These are phyloP conservation scores for Xylariaceae sp. DNA, from an alignment of 2,329 filamentous ascomycete genomes.

Conservation along the genomic window DNA sequence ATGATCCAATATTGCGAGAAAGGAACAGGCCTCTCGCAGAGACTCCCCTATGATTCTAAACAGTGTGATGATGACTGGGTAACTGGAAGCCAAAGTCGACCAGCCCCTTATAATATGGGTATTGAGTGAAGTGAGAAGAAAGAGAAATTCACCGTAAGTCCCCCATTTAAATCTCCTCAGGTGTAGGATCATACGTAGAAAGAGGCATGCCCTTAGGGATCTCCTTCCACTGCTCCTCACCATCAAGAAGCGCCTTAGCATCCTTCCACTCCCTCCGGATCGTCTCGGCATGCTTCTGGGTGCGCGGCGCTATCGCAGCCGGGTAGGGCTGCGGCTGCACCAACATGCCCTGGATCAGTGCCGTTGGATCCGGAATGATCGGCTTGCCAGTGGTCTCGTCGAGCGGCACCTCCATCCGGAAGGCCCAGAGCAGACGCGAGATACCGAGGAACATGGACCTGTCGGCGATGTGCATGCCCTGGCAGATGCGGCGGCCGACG, in stretches of 20 bases:
- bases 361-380: constrained; percentile 5
- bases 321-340: constrained; percentile 20
- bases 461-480: constrained; percentile 36
- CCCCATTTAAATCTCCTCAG: too few species aligned
- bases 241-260: constrained; percentile 14
- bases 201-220: constrained; percentile 20
- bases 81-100: too few species aligned
- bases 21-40: too few species aligned
- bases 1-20: too few species aligned
- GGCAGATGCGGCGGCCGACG: constrained; percentile 44
- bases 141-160: too few species aligned
- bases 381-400: constrained; percentile 10
- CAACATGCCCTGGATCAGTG: constrained; percentile 20
- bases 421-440: constrained; percentile 46
- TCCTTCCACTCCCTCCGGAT: constrained; percentile 18
- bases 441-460: constrained; percentile 34
- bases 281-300: constrained; percentile 12
- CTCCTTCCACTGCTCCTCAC: constrained; percentile 18
- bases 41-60: too few species aligned
- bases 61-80: too few species aligned
- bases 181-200: constrained; percentile 18
- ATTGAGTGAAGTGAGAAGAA: too few species aligned
- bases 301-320: constrained; percentile 16
- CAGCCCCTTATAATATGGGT: too few species aligned
- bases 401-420: constrained; percentile 20